Percentiles rank a stretch among this genome's conserved stretches.
Evolutionary conservation across 2,329 filamentous ascomycete genomes (phyloP).

Genomic region (Penicillium sp.): DNA sequence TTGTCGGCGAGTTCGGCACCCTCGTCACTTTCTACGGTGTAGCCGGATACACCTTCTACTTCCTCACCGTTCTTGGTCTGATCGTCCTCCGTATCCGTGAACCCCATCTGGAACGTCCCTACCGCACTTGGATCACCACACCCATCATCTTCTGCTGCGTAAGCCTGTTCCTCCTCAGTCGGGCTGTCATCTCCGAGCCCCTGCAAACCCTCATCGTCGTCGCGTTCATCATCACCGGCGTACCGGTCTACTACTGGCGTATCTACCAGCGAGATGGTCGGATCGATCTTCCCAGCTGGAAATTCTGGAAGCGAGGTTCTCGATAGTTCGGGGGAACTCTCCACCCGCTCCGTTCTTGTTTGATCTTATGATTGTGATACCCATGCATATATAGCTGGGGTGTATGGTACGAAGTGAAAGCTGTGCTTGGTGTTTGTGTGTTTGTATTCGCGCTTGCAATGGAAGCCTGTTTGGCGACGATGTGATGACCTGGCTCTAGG

Average conservation of each 20-base stretch:
- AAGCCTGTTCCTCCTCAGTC: conserved; percentile 82
- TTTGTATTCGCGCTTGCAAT: background rate
- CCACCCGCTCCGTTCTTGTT: background rate
- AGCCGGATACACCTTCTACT: conserved; percentile 96
- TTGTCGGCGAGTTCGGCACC: conserved; percentile 86
- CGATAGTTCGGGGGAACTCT: conserved; percentile 5
- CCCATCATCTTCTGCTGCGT: conserved; percentile 99
- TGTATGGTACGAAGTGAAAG: conserved; percentile 11
- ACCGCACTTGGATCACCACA: conserved; percentile 94
- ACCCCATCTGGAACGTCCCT: conserved; percentile 83
- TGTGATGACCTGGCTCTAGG: conserved; percentile 19
- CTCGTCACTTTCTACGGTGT: conserved; percentile 97
- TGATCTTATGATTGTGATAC: conserved; percentile 26
- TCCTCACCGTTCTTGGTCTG: conserved; percentile 87
- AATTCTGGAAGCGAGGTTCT: conserved; percentile 43
- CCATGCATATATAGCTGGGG: conserved; percentile 26
- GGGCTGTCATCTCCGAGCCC: conserved; percentile 87
- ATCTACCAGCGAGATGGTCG: conserved; percentile 64
- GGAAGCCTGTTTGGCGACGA: conserved; percentile 17
- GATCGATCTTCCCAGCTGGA: conserved; percentile 39
- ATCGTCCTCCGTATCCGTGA: conserved; percentile 87
- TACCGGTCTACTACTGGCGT: conserved; percentile 87
- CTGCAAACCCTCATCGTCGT: conserved; percentile 86
- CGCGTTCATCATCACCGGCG: conserved; percentile 75
- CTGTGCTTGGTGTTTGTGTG: background rate